Evolutionary conservation across 441 rosid genomes (phyloP).

Genomic region (Populus hybrid): DNA sequence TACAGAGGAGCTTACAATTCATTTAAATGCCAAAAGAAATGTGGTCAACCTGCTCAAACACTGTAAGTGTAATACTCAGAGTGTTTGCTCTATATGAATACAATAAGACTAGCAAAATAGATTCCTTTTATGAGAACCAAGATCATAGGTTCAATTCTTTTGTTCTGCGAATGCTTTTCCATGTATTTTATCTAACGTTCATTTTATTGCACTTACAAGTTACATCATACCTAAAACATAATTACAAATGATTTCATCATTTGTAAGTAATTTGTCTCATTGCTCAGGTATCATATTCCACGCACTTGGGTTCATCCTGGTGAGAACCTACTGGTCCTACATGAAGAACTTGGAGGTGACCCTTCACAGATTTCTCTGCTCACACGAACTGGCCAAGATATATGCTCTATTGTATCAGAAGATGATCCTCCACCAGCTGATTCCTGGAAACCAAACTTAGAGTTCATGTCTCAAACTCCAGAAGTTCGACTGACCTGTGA

Average conservation of each 20-base stretch:
- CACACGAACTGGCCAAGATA: slow-evolving; percentile 42
- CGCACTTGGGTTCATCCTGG: slow-evolving; percentile 56
- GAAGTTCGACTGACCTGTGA: slow-evolving; percentile 51
- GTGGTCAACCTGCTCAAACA: slow-evolving; percentile 69
- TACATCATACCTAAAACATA: neutral
- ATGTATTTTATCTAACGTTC: neutral
- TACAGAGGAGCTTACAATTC: slow-evolving; percentile 55
- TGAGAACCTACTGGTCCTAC: slow-evolving; percentile 54
- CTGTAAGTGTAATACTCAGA: slow-evolving; percentile 30
- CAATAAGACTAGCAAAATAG: neutral
- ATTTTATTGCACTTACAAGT: neutral
- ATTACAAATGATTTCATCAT: neutral
- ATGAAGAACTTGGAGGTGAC: slow-evolving; percentile 67
- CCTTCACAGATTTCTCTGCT: slow-evolving; percentile 44
- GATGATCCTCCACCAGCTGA: slow-evolving; percentile 51
- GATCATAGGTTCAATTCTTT: neutral
- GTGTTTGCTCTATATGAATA: neutral
- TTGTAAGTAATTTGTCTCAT: neutral
- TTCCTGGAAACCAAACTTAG: slow-evolving; percentile 41
- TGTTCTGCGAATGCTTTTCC: neutral
- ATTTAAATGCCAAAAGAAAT: slow-evolving; percentile 48
- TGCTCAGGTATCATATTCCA: slow-evolving; percentile 56
- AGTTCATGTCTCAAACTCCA: slow-evolving; percentile 29
- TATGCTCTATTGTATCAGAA: slow-evolving; percentile 52
- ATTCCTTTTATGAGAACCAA: neutral